Conservation (phyloP, 2,329 filamentous ascomycete genomes). For the Aspergillus brunneoviolaceus region DNA sequence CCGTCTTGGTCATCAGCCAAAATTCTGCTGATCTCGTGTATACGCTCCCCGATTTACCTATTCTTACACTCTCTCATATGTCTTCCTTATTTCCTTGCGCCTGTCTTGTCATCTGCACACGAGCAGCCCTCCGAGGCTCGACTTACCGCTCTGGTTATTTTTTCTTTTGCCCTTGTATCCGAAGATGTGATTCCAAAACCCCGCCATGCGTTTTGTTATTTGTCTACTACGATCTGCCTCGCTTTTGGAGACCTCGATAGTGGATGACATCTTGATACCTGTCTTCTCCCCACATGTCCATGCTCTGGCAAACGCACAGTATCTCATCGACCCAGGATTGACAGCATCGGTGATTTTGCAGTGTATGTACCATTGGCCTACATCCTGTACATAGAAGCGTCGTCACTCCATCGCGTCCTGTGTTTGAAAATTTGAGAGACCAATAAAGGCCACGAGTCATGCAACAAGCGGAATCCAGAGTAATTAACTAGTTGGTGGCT, state of each 20-base stretch:
- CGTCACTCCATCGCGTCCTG: slow-evolving; percentile 21
- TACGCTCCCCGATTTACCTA: slow-evolving; percentile 26
- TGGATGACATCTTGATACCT: slow-evolving; percentile 22
- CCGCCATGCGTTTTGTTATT: slow-evolving; percentile 17
- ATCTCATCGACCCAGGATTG: slow-evolving; percentile 18
- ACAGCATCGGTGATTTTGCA: slow-evolving; percentile 23
- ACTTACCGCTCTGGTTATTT: slow-evolving; percentile 16
- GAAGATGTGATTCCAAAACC: slow-evolving; percentile 15
- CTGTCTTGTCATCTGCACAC: slow-evolving; percentile 5
- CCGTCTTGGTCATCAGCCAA: slow-evolving; percentile 34
- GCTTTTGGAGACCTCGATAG: slow-evolving; percentile 21
- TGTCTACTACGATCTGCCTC: slow-evolving; percentile 21
- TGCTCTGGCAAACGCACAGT: slow-evolving; percentile 23
- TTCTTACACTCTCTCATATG: slow-evolving; percentile 20
- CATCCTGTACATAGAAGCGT: slow-evolving; percentile 34
- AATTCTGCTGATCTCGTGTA: slow-evolving; percentile 32
- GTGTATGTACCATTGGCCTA: slow-evolving; percentile 33
- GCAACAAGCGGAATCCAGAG: not conserved
- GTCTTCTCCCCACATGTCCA: slow-evolving; percentile 21
- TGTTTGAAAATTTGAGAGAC: slow-evolving; percentile 11
- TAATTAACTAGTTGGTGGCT: not conserved
- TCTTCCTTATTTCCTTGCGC: slow-evolving; percentile 13
- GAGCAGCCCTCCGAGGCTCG: slow-evolving; percentile 17
- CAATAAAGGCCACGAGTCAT: not conserved
- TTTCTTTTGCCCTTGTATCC: slow-evolving; percentile 16